A percentile compares a stretch with the other conserved stretches of the same genome.
These are phyloP conservation scores for Parascedosporium putredinis DNA, from an alignment of 2,329 filamentous ascomycete species.

Conservation along the genomic window DNA sequence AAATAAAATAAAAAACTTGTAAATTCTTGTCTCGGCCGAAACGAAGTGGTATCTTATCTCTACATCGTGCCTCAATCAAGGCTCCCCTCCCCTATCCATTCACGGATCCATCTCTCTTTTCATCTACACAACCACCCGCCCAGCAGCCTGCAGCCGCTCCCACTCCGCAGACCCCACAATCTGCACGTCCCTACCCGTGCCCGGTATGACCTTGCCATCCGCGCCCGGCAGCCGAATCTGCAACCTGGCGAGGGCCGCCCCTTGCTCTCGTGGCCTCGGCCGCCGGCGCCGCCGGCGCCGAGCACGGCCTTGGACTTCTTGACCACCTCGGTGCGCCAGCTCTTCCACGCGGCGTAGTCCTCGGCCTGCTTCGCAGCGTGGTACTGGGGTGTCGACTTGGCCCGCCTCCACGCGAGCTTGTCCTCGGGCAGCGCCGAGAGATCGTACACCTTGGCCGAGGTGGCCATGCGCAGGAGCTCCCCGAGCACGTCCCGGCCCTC, in stretches of 20 bases:
- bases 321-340: slow-evolving; percentile 45
- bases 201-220: slow-evolving; percentile 33
- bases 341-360: slow-evolving; percentile 51
- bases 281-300: slow-evolving; percentile 7
- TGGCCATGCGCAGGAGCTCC: slow-evolving; percentile 53
- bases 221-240: slow-evolving; percentile 37
- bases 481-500: slow-evolving; percentile 55
- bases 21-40: too few relatives aligned
- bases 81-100: slow-evolving; percentile 5
- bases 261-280: slow-evolving; percentile 12
- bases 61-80: slow-evolving; percentile 5
- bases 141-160: slow-evolving; percentile 37
- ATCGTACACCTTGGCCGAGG: slow-evolving; percentile 46
- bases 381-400: slow-evolving; percentile 53
- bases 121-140: too few relatives aligned
- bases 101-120: too few relatives aligned
- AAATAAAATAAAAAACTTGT: too few relatives aligned
- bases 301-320: slow-evolving; percentile 38
- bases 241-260: slow-evolving; percentile 33
- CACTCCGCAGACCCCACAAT: slow-evolving; percentile 45
- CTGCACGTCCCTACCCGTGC: slow-evolving; percentile 30
- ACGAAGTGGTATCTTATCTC: too few relatives aligned
- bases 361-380: slow-evolving; percentile 55
- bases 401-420: slow-evolving; percentile 56
- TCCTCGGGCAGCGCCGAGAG: slow-evolving; percentile 47